Base-by-base conservation (phyloP, 1,139 yeast genomes). In the Diutina siamensis region DNA sequence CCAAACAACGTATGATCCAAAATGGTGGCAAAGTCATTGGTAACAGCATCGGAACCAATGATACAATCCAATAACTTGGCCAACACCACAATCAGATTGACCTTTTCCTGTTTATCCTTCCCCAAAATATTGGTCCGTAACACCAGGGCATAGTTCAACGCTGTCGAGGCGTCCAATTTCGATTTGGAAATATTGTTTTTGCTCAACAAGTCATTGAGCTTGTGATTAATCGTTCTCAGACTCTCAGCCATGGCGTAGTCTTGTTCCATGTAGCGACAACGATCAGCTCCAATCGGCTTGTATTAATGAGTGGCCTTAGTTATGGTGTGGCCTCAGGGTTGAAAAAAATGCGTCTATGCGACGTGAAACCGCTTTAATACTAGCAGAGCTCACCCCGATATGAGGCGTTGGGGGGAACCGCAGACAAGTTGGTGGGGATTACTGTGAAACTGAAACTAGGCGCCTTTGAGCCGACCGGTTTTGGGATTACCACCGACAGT, bases 61-160 rank as follows among this genome's bases (percentile, higher is more conserved):
- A 69, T 57, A 50, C 70, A 67, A 47, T 76, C 80, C 46, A 75
- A 61, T 33, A 72, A 62, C 53, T 74, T 76, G 32, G 80, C 77
- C 47, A 76, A 60, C 7, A 75, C 76, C 13, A 75, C 76, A 10
- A 76, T 74, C 18, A 72, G 66, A 55, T 75, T 75, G 47, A 74
- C 74, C 52, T 71, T 72, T 50, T 74, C 79, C 52, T 72, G 72
- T 50, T 73, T 72, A 51, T 71, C 75, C 48, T 64, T 63, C 13
- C 76, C 76, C 47, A 70, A 57, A 45, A 74, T 71, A 44, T 70
- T 67, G 12, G 60, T 47, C 47, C 64, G 62, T 38, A 74, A 62
- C 5, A 62, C 57, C 21, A 59, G 51, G 41, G 72, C 70, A 55
- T 67, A 70, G 45, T 52, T 55, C 40, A 67, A 52, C 12, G 72